Base-by-base conservation (phyloP, 2,329 filamentous ascomycete species). In the Torrubiellomyces zombiae region DNA sequence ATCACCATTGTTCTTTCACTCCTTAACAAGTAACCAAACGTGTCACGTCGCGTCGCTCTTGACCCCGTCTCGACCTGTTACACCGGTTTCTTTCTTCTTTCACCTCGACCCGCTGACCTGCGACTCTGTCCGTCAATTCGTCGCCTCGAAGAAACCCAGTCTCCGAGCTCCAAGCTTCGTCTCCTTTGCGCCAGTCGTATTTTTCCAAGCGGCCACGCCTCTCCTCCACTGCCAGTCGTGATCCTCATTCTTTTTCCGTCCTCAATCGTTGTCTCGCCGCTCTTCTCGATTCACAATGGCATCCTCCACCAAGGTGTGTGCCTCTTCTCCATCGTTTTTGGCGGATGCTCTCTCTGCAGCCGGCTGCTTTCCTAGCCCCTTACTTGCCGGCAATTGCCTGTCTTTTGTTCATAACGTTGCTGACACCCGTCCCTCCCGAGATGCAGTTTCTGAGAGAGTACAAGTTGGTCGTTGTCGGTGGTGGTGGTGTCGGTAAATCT, bases 401-500 rank as follows among this genome's bases (percentile, higher is more conserved):
- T 7, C n/a, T 18, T 18, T n/a, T 19, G 21, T 18, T 22, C 13
- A 27, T 24, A 23, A 24, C 18, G 18, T 18, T 4, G 16, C 16
- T 10, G 16, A 10, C 14, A 36, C 29, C 16, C 22, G 10, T 24
- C 21, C 16, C 18, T 19, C 5, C 13, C 12, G 16, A 11, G 10
- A 11, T 30, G 25, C 45, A 86, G 77, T 86, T 85, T 50, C 60
- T 86, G 51, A 67, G 80, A 69, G 80, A 89, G 60, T 92, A 93
- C 58, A 92, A 92, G 60, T 60, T 93, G 58, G 89, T 98, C 33
- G 89, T 95, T 34, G 85, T 98, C 38, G 89, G 89, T 43, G 89
- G 91, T 45, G 89, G 89, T 67, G 89, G 89, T 55, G 89, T 98
- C 38, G 89, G 89, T 61, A 98, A 98, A 67, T 95, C 86, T 34